A percentile compares a stretch with the other conserved stretches of the same genome.
Conservation (phyloP, 1,139 yeast genomes). For the Lizanozyma gosingica region DNA sequence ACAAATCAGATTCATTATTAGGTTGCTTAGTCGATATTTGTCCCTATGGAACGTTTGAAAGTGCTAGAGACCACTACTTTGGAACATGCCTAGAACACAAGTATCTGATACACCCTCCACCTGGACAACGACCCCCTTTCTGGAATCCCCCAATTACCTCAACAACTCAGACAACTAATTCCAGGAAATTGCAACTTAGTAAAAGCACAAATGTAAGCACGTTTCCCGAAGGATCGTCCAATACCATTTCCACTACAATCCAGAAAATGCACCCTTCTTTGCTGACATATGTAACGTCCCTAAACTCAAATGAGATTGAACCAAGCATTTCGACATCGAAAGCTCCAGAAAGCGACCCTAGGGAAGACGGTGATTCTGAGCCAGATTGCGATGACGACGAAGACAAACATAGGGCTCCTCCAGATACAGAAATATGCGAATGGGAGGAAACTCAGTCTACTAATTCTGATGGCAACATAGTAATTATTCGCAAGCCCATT, state of each 20-base stretch:
- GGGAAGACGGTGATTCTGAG: slow-evolving; percentile 5
- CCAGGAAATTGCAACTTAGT: no score
- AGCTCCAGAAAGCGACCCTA: neutral
- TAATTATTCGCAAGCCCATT: slow-evolving; percentile 16
- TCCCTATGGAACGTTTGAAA: slow-evolving; percentile 37
- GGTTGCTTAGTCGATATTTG: slow-evolving; percentile 42
- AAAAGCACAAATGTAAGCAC: no score
- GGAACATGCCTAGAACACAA: slow-evolving; percentile 45
- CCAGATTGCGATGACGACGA: slow-evolving; percentile 9
- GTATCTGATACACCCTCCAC: slow-evolving; percentile 8
- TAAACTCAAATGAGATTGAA: neutral
- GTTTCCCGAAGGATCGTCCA: no score
- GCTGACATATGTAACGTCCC: neutral
- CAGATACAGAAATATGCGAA: slow-evolving; percentile 8
- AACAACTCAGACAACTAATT: neutral
- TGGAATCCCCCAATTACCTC: neutral
- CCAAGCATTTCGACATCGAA: neutral
- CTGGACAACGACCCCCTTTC: slow-evolving; percentile 6
- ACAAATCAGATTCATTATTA: slow-evolving; percentile 24
- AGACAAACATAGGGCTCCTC: slow-evolving; percentile 3
- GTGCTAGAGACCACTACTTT: slow-evolving; percentile 45
- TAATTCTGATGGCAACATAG: slow-evolving; percentile 14
- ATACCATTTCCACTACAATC: neutral
- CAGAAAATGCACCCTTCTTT: neutral
- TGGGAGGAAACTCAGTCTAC: slow-evolving; percentile 19